A percentile compares a stretch with the other conserved stretches of the same genome.
These are phyloP conservation scores for Chytridium lagenaria DNA, from an alignment of 371 early-diverging fungal genomes.

Conservation along the genomic window DNA sequence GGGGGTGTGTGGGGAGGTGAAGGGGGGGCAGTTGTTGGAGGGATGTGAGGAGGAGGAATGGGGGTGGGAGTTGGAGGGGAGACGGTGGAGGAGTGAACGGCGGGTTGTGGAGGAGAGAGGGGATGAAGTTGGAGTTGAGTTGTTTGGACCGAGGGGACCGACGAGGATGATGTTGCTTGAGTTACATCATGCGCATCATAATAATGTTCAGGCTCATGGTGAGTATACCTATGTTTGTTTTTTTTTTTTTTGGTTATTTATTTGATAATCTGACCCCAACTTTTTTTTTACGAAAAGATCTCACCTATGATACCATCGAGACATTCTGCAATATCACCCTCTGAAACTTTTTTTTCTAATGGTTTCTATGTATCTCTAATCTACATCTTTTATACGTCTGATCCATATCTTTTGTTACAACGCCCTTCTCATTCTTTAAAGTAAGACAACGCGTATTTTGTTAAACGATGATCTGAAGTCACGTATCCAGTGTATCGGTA, in stretches of 20 bases:
- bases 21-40: slow-evolving; percentile 1
- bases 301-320: slow-evolving; percentile 14
- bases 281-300: too few relatives aligned
- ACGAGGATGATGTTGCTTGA: slow-evolving; percentile 35
- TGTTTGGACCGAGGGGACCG: slow-evolving; percentile 21
- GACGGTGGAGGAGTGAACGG: slow-evolving; percentile 9
- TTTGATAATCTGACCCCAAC: background rate
- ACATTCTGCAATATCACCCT: background rate
- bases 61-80: slow-evolving; percentile 17
- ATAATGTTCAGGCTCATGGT: slow-evolving; percentile 39
- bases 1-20: background rate
- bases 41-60: background rate
- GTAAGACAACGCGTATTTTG: too few relatives aligned
- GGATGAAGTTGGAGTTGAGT: slow-evolving; percentile 2
- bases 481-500: too few relatives aligned
- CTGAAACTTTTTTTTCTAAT: background rate
- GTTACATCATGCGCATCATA: slow-evolving; percentile 39
- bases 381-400: too few relatives aligned
- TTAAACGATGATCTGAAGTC: too few relatives aligned
- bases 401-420: too few relatives aligned
- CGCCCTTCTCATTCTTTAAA: too few relatives aligned
- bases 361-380: too few relatives aligned
- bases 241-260: background rate
- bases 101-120: too few relatives aligned
- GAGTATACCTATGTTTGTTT: too few relatives aligned